phyloP scores from a whole-genome alignment of 116 monocot species.

The Trichopus zeylanicus region DNA sequence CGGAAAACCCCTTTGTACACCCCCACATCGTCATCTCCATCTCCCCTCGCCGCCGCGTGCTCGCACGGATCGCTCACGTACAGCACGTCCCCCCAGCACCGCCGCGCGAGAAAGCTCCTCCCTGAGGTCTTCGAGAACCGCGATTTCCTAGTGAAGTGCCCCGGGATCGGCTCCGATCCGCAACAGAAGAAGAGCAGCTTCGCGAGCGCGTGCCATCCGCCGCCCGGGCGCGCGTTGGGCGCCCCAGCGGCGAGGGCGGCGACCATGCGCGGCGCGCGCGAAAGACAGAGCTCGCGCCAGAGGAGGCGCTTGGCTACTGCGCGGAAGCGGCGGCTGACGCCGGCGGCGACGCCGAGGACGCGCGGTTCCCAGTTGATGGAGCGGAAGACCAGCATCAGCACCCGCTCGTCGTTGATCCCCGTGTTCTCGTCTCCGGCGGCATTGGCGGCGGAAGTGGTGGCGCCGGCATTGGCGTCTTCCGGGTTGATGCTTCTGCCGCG shows the following conservation, averaged over 20 bases:
- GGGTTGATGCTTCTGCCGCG: background rate
- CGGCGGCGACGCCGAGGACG: constrained; percentile 18
- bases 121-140: constrained; percentile 81
- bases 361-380: constrained; percentile 43
- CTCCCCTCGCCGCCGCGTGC: constrained; percentile 31
- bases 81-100: constrained; percentile 46
- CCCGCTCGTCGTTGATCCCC: constrained; percentile 44
- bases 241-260: constrained; percentile 7
- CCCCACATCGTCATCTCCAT: constrained; percentile 53
- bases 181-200: constrained; percentile 68
- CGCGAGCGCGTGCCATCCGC: constrained; percentile 57
- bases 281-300: constrained; percentile 42
- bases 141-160: constrained; percentile 37
- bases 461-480: background rate
- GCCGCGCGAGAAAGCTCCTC: constrained; percentile 42
- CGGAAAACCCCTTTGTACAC: constrained; percentile 54
- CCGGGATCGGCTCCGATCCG: constrained; percentile 19
- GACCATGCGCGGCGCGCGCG: constrained; percentile 42
- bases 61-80: constrained; percentile 77
- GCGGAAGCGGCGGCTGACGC: constrained; percentile 38
- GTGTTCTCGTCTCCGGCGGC: constrained; percentile 11
- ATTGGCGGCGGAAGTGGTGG: no score
- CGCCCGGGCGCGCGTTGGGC: constrained; percentile 13
- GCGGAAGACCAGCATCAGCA: constrained; percentile 38
- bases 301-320: constrained; percentile 39